Evolutionary conservation across 192 early-diverging fungal genomes (phyloP), one percentile per base, ranked within the genome.

Genomic region (Entomortierella lignicola): DNA sequence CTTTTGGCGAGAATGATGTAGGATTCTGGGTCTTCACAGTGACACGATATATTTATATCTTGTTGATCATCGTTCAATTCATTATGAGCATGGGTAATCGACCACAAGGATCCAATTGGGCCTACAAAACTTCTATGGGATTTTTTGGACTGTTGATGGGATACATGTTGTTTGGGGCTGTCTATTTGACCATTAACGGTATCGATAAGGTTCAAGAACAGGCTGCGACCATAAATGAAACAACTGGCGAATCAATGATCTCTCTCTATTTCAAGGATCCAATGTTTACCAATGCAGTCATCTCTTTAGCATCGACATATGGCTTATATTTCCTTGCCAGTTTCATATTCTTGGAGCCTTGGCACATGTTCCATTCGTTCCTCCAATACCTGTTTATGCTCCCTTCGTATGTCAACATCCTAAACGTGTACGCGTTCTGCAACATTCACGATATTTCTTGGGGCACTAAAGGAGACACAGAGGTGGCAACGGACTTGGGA

Each of bases 361-460:
- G 91, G 91, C 96, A 98, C 79, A 93, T 95, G 92, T 85, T 96
- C 63, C 96, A 94, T 25, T 91, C 87, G 32, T 91, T 97, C 60
- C 4, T 95, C 32, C 93, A 96, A 82, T 98, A 98, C 87, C 84
- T 94, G 72, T 81, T 95, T 64, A 86, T 95, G 66, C 82, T 95
- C 67, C 96, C 96, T 20, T 90, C 91, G 32, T 98, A 93, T 55
- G 87, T 94, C 69, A 98, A 97, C 84, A 96, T 98, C 80, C 81
- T 98, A 44, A 94, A 90, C 89, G 92, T 97, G 21, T 97, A 96
- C 52, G 93, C 95, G 8, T 96, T 96, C 83, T 94, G 93, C 66
- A 97, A 97, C 88, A 92, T 94, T 0, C 95, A 97, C 84, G 96
- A 97, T 68, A 93, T 97, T 61, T 93, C 93, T 0, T 97, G 95